These are phyloP conservation scores for Lasiodiplodia sp. DNA, from an alignment of 2,329 filamentous ascomycete species.

Conservation along the genomic window DNA sequence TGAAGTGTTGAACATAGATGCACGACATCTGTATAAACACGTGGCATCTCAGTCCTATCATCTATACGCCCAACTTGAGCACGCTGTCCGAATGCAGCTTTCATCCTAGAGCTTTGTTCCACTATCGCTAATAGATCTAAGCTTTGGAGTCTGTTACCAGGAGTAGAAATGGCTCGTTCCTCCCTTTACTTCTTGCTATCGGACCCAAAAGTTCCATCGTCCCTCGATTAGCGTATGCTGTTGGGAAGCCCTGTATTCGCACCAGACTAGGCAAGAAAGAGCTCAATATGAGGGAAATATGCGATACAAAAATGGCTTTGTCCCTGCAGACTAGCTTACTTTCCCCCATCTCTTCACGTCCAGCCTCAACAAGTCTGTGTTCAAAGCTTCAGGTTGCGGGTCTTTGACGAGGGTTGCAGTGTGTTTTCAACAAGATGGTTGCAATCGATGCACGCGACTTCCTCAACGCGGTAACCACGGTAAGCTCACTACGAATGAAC, in stretches of 20 bases:
- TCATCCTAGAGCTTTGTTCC: no score
- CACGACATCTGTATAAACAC: no score
- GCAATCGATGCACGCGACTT: background rate
- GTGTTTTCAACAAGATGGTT: conserved; percentile 7
- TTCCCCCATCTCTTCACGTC: background rate
- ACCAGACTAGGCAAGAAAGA: background rate
- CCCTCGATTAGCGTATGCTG: background rate
- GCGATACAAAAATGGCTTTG: background rate
- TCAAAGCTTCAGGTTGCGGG: background rate
- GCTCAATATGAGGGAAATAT: background rate
- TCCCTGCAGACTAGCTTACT: background rate
- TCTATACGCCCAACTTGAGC: no score
- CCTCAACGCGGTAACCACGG: background rate
- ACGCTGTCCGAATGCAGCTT: no score
- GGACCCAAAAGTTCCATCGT: background rate
- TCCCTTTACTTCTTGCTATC: background rate
- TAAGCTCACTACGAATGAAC: background rate
- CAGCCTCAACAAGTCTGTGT: background rate
- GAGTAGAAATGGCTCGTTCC: background rate
- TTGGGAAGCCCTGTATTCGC: background rate
- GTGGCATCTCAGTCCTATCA: no score
- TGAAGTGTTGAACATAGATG: no score
- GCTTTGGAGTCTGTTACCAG: background rate
- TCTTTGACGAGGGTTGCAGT: background rate
- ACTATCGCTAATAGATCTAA: background rate